Percentiles rank a stretch among this genome's conserved stretches.
Evolutionary conservation across 352 stramenopile species (phyloP).

Genomic region (Pythium volutum): DNA sequence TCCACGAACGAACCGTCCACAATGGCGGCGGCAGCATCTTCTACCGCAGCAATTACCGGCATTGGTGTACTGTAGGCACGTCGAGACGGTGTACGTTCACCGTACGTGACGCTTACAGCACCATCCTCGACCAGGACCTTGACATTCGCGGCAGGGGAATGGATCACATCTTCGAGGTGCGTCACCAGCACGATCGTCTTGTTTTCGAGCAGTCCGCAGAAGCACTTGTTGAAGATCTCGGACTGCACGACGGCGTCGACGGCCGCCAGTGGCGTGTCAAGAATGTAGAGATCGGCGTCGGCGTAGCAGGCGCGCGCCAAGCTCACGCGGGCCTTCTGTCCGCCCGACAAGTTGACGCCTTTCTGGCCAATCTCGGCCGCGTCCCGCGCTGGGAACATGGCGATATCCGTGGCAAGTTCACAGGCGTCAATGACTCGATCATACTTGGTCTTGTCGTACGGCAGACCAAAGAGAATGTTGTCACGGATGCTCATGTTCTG

Average conservation of each 20-base stretch:
- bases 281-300: slow-evolving; percentile 66
- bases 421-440: slow-evolving; percentile 49
- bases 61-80: neutral
- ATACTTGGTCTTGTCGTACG: slow-evolving; percentile 49
- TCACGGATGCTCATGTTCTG: slow-evolving; percentile 92
- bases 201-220: slow-evolving; percentile 35
- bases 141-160: slow-evolving; percentile 24
- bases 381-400: slow-evolving; percentile 84
- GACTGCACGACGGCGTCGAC: slow-evolving; percentile 94
- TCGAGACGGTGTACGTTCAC: slow-evolving; percentile 2
- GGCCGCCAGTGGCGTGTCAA: slow-evolving; percentile 92
- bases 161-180: slow-evolving; percentile 81
- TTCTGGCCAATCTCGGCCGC: slow-evolving; percentile 94
- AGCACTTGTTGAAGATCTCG: slow-evolving; percentile 85
- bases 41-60: neutral
- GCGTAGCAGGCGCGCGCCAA: slow-evolving; percentile 71
- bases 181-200: slow-evolving; percentile 91
- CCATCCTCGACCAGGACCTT: slow-evolving; percentile 22
- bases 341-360: slow-evolving; percentile 93
- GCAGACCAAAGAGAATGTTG: slow-evolving; percentile 93
- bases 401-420: slow-evolving; percentile 82
- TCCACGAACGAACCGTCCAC: slow-evolving; percentile 11
- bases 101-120: neutral
- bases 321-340: slow-evolving; percentile 86
- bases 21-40: neutral